Conservation (phyloP, 2,329 filamentous ascomycete genomes). For the Clonostachys chloroleuca region DNA sequence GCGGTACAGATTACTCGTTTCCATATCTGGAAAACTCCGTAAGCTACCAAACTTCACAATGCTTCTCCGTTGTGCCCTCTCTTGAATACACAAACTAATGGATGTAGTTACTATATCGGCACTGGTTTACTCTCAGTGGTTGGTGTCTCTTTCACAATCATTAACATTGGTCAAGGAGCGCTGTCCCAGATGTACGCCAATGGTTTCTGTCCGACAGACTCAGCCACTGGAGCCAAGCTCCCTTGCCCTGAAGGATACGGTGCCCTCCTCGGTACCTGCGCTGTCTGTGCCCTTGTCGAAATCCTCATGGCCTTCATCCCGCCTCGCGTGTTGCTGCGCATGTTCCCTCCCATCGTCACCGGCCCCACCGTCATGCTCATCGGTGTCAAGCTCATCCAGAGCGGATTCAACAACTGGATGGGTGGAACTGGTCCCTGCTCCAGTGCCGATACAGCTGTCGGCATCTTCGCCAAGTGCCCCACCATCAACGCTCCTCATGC, state of each 20-base stretch:
- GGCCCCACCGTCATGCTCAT: constrained; percentile 69
- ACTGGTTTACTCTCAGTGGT: constrained; percentile 79
- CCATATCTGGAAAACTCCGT: constrained; percentile 63
- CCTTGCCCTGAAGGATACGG: constrained; percentile 77
- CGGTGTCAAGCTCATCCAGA: constrained; percentile 66
- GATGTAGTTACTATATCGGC: constrained; percentile 65
- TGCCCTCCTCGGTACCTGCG: constrained; percentile 63
- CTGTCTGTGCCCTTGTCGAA: constrained; percentile 64
- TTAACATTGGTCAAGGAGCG: constrained; percentile 67
- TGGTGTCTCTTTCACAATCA: constrained; percentile 73
- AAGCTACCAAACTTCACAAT: constrained; percentile 9
- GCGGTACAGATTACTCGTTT: constrained; percentile 75
- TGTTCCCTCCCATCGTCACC: constrained; percentile 77
- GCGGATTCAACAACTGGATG: constrained; percentile 74
- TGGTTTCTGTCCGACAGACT: constrained; percentile 58
- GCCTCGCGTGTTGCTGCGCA: constrained; percentile 60
- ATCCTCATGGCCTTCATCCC: constrained; percentile 72
- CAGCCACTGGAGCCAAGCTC: constrained; percentile 55
- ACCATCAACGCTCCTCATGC: constrained; percentile 64
- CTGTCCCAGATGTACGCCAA: constrained; percentile 75
- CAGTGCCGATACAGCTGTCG: constrained; percentile 35
- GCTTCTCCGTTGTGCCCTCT: background rate
- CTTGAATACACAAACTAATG: background rate
- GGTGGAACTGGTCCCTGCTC: constrained; percentile 63
- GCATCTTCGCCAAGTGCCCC: constrained; percentile 62